Evolutionary conservation across 2,329 filamentous ascomycete genomes (phyloP), one percentile per base, ranked within the genome.

Genomic region (Cladosporium cucumerinum): DNA sequence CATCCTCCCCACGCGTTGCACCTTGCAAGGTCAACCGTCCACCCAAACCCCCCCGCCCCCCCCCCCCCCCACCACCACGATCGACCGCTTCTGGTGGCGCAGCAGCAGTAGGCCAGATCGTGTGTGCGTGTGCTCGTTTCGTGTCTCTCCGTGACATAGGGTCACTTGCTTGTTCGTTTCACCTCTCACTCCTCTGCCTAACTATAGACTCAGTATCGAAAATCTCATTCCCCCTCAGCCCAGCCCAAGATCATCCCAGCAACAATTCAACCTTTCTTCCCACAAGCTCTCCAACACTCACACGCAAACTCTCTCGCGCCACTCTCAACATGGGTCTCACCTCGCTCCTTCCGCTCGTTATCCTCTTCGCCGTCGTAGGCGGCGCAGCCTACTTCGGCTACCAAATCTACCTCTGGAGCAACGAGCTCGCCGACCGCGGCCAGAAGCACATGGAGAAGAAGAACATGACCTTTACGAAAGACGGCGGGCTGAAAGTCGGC

Each of bases 401-500:
- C 77, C 87, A 81, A 76, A 84, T 93, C 75, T 93, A 90, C 78
- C 77, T 89, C 63, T 87, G 87, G 77, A 82, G 85, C 63, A 82
- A 82, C 78, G 84, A 90, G 76, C 87, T 93, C 71, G 84, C 86
- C 66, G 81, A 86, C 66, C 82, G 85, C 65, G 89, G 89, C 55
- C 85, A 84, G 57, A 82, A 89, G 77, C 86, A 86, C 73, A 90
- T 93, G 85, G 87, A 88, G 75, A 86, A 86, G 79, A 90, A 89
- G 80, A 89, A 93, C 75, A 85, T 93, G 64, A 82, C 87, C 48
- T 90, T 92, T 77, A 89, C 87, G 46, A 91, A 90, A 75, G 90
- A 92, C 64, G 90, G 90, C 63, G 79, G 91, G 66, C 85, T 86
- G 72, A 84, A 84, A 66, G 89, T 93, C 52, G 87, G 87, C 57